These are phyloP conservation scores for Corymbia calophylla DNA, from an alignment of 441 rosid genomes.

Conservation along the genomic window DNA sequence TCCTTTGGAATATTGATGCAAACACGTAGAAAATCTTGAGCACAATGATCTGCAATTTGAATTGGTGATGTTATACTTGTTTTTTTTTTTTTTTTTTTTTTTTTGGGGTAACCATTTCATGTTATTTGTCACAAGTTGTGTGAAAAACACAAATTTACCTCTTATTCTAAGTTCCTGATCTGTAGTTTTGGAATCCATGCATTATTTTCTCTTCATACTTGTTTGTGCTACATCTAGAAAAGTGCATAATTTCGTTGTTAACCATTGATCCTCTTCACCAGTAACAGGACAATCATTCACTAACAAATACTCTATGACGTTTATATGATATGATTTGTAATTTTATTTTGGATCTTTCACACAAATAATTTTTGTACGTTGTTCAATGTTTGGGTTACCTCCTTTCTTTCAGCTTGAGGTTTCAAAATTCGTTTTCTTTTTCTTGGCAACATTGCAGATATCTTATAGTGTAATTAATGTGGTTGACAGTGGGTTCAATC, in stretches of 20 bases:
- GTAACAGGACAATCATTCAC: not conserved
- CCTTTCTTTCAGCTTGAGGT: not conserved
- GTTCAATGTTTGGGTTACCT: not conserved
- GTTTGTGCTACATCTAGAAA: not conserved
- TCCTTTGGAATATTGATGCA: not conserved
- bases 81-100: not conserved
- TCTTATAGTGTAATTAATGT: not conserved
- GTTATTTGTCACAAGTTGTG: not conserved
- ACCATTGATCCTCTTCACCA: not conserved
- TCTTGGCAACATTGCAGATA: not conserved
- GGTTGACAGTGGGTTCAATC: not conserved
- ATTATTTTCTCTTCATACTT: not conserved
- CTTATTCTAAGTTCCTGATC: not conserved
- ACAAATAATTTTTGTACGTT: not conserved
- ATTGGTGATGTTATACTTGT: not conserved
- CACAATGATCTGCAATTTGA: not conserved
- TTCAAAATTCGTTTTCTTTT: not conserved
- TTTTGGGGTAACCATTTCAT: not conserved
- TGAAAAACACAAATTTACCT: not conserved
- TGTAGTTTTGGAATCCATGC: not conserved
- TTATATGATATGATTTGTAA: not conserved
- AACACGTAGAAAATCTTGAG: not conserved
- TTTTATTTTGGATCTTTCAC: not conserved
- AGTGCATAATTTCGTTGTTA: not conserved
- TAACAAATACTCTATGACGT: not conserved